phyloP scores from a whole-genome alignment of 2,329 filamentous ascomycete genomes.

The Cladosporium sp. region DNA sequence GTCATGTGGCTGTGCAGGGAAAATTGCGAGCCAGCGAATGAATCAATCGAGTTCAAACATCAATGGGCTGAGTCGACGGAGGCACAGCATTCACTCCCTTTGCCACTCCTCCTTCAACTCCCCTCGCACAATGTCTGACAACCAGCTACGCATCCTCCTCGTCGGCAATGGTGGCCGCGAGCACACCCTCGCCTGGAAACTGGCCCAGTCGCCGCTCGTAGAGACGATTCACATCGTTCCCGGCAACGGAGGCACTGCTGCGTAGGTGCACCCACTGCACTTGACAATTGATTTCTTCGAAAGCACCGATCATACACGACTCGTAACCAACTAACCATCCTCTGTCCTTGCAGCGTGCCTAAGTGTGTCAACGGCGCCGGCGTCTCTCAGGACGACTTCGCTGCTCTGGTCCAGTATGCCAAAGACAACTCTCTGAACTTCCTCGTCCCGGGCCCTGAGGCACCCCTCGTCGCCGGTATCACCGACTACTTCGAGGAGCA shows the following conservation, averaged over 20 bases:
- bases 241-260: constrained; percentile 85
- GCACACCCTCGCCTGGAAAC: constrained; percentile 92
- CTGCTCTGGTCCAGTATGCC: constrained; percentile 73
- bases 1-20: neutral
- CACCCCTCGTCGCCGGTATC: constrained; percentile 88
- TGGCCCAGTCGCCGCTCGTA: constrained; percentile 78
- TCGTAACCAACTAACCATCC: constrained; percentile 22
- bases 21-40: constrained; percentile 10
- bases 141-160: constrained; percentile 70
- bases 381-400: constrained; percentile 75
- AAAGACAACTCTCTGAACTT: constrained; percentile 74
- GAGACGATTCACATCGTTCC: constrained; percentile 69
- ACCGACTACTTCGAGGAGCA: constrained; percentile 72
- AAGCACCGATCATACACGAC: neutral
- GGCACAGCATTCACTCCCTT: constrained; percentile 14
- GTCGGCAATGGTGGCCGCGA: constrained; percentile 94
- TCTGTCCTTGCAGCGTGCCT: constrained; percentile 29
- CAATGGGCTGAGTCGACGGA: neutral
- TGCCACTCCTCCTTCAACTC: neutral
- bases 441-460: constrained; percentile 88
- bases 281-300: neutral
- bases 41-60: neutral
- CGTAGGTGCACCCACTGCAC: constrained; percentile 34
- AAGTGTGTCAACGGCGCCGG: constrained; percentile 62
- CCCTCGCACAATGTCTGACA: constrained; percentile 26